phyloP scores from a whole-genome alignment of 2,329 filamentous ascomycete genomes.

The Pseudohalonectria lignicola region DNA sequence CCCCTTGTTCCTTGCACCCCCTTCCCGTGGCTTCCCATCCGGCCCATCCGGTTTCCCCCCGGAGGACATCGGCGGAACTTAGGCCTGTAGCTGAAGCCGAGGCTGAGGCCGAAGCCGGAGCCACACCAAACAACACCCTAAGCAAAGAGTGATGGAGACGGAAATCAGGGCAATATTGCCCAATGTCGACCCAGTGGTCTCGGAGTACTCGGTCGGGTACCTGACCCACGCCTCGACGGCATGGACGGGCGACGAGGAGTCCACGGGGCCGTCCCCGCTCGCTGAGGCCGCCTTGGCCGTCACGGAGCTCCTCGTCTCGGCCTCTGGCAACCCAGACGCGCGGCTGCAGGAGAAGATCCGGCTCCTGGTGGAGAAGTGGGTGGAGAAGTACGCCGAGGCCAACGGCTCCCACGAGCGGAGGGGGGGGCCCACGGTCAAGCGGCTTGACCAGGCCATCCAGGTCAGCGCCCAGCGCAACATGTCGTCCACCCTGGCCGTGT shows the following conservation, averaged over 20 bases:
- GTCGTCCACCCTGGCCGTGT: slow-evolving; percentile 85
- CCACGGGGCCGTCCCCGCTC: slow-evolving; percentile 55
- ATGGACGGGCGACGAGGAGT: slow-evolving; percentile 49
- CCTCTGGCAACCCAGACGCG: slow-evolving; percentile 70
- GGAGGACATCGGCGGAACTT: no score
- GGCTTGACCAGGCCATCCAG: slow-evolving; percentile 89
- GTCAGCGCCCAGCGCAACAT: slow-evolving; percentile 91
- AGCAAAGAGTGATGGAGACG: slow-evolving; percentile 62
- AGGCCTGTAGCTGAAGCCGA: no score
- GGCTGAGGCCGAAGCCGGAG: neutral
- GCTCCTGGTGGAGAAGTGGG: slow-evolving; percentile 81
- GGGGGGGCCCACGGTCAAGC: slow-evolving; percentile 66
- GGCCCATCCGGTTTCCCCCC: neutral
- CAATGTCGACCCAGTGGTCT: slow-evolving; percentile 77
- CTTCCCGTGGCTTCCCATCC: neutral
- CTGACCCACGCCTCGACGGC: slow-evolving; percentile 83
- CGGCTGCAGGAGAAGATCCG: slow-evolving; percentile 69
- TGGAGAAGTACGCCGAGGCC: slow-evolving; percentile 64
- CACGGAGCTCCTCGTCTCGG: slow-evolving; percentile 82
- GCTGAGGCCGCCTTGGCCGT: slow-evolving; percentile 75
- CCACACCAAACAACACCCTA: neutral
- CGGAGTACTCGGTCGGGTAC: slow-evolving; percentile 90
- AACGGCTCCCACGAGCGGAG: slow-evolving; percentile 58
- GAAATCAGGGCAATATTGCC: slow-evolving; percentile 79
- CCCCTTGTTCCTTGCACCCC: neutral